Base-by-base conservation (phyloP, 1,284 basidiomycete species). In the Thecaphora thlaspeos region DNA sequence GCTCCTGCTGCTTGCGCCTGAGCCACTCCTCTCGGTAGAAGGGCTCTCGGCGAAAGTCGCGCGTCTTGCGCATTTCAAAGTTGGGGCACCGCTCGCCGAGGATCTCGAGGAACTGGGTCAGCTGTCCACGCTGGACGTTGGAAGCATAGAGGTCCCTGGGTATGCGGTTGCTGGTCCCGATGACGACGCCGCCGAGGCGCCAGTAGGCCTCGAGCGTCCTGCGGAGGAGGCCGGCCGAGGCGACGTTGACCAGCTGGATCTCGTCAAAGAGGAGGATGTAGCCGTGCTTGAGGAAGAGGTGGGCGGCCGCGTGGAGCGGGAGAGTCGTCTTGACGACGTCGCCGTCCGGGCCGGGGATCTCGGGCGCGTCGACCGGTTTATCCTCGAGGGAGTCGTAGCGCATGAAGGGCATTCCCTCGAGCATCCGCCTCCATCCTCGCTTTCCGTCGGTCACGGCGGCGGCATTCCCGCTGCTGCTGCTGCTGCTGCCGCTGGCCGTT, bases 201-300 rank as follows among this genome's bases (percentile, higher is more conserved):
- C 87, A 88, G 70, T 85, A 89, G 83, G 86, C 87, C 22, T 84
- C 84, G 7, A 88, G 76, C 2, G 88, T 86, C 53, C 87, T 83
- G n/a, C 86, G 82, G 2, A 88, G 81, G 14, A 88, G 80, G 0
- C 77, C 76, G 1, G 86, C 85, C 48, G 84, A 84, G 1, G 85
- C 84, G 1, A 87, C 84, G 69, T 88, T 86, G n/a, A 87, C 80
- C 2, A 88, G 80, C 71, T 88, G 87, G 2, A 87, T 80, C 77
- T 89, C 86, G 72, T 88, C 87, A 71, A 88, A 87, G 11, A 84
- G 82, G 40, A 86, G 79, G 2, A 85, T 79, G 82, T 83, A 85
- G 43, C 84, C 83, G 19, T 80, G 78, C 3, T 81, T 78, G 41
- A 85, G 68, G 48, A 85, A 82, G 10, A 83, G 77, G 48, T 81